Conservation (phyloP, 1,139 yeast genomes). For the Protomyces macrosporus region DNA sequence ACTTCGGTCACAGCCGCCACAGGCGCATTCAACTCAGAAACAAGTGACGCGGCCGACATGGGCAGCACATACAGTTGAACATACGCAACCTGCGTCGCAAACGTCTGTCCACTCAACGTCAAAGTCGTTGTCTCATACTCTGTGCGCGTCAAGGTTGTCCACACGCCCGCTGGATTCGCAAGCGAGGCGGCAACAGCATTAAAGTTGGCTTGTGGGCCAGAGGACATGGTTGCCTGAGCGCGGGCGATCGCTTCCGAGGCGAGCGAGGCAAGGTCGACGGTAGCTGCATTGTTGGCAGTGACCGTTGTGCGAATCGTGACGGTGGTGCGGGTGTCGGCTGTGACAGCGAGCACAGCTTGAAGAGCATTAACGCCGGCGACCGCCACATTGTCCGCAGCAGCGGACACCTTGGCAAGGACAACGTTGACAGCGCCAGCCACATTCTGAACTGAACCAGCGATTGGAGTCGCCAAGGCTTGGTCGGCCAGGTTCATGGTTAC, state of each 20-base stretch:
- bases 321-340: not conserved
- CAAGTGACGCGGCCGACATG: not conserved
- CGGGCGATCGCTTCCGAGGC: not conserved
- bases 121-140: constrained; percentile 14
- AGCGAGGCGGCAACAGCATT: not conserved
- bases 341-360: not conserved
- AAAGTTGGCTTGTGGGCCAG: not conserved
- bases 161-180: constrained; percentile 1
- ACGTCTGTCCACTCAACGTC: not conserved
- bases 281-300: not conserved
- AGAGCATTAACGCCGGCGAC: not conserved
- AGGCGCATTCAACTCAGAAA: not conserved
- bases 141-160: not conserved
- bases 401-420: not conserved
- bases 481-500: not conserved
- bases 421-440: not conserved
- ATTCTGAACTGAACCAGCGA: not conserved
- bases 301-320: not conserved
- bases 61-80: constrained; percentile 23
- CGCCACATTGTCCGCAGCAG: not conserved
- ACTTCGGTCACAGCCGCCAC: not conserved
- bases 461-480: not conserved
- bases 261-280: not conserved
- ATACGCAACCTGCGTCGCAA: constrained; percentile 4
- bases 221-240: not conserved